Conservation (phyloP, 2,329 filamentous ascomycete species). For the Talaromyces verruculosus region DNA sequence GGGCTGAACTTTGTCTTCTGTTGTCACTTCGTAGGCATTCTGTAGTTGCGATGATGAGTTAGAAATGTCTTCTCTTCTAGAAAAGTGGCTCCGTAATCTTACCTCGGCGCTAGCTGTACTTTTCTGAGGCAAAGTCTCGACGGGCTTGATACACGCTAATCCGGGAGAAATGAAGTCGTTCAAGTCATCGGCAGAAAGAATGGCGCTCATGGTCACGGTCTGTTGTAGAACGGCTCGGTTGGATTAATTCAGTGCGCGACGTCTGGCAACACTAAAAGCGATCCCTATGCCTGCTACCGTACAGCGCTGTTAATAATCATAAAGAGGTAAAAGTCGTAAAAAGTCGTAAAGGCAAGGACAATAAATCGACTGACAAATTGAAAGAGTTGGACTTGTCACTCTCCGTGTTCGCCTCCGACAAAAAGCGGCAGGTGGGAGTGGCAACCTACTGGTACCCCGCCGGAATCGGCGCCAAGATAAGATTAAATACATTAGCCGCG, state of each 20-base stretch:
- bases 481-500: background rate
- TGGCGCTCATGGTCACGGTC: slow-evolving; percentile 76
- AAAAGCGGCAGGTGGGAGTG: slow-evolving; percentile 5
- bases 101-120: slow-evolving; percentile 51
- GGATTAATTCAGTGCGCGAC: background rate
- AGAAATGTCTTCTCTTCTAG: background rate
- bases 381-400: slow-evolving; percentile 2
- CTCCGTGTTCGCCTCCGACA: background rate
- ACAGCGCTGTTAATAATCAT: background rate
- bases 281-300: background rate
- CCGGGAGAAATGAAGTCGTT: slow-evolving; percentile 99
- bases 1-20: slow-evolving; percentile 72
- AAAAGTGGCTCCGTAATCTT: slow-evolving; percentile 24
- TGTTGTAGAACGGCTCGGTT: background rate
- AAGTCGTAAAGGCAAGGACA: background rate
- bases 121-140: slow-evolving; percentile 80
- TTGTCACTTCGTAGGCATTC: slow-evolving; percentile 80
- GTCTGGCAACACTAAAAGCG: background rate
- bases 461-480: slow-evolving; percentile 14
- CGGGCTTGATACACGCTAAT: slow-evolving; percentile 95
- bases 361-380: slow-evolving; percentile 6
- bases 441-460: slow-evolving; percentile 7
- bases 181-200: slow-evolving; percentile 91
- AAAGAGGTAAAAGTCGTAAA: background rate
- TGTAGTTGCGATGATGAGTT: slow-evolving; percentile 29